Evolutionary conservation across 2,329 filamentous ascomycete species (phyloP).

Genomic region (Sporothrix luriei): DNA sequence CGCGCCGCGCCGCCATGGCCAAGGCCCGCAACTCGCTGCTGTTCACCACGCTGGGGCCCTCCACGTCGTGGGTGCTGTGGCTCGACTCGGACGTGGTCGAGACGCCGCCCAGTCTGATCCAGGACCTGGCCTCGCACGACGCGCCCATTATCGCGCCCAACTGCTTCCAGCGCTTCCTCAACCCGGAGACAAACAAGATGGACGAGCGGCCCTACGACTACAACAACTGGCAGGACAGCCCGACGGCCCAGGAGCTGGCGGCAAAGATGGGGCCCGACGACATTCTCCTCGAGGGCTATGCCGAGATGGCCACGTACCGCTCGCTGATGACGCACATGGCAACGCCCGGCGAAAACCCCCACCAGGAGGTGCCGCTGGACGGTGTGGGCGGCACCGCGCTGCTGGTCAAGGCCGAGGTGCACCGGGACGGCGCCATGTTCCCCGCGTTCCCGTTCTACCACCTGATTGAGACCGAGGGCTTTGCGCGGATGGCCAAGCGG

Average conservation of each 20-base stretch:
- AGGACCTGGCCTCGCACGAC: conserved; percentile 85
- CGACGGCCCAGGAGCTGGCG: conserved; percentile 73
- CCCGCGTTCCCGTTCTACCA: conserved; percentile 95
- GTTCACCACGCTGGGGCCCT: conserved; percentile 89
- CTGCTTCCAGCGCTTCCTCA: conserved; percentile 85
- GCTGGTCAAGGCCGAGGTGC: conserved; percentile 93
- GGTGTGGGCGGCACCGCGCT: conserved; percentile 92
- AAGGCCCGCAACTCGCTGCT: conserved; percentile 90
- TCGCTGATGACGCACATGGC: conserved; percentile 86
- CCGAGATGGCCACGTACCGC: conserved; percentile 88
- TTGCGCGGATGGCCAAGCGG: conserved; percentile 92
- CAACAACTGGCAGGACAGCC: conserved; percentile 96
- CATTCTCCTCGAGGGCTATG: conserved; percentile 89
- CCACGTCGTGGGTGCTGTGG: conserved; percentile 96
- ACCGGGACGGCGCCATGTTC: conserved; percentile 98
- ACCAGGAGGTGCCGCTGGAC: conserved; percentile 74
- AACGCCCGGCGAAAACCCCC: conserved; percentile 57
- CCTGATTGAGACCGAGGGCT: conserved; percentile 95
- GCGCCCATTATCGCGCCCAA: conserved; percentile 93
- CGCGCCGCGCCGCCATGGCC: conserved; percentile 83
- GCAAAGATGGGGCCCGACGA: conserved; percentile 85
- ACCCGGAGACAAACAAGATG: conserved; percentile 67
- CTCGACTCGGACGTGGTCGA: conserved; percentile 91
- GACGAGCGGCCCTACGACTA: conserved; percentile 88
- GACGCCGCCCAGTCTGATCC: conserved; percentile 79